A percentile compares a stretch with the other conserved stretches of the same genome.
Conservation (phyloP, 441 rosid species). For the Francoa sonchifolia region DNA sequence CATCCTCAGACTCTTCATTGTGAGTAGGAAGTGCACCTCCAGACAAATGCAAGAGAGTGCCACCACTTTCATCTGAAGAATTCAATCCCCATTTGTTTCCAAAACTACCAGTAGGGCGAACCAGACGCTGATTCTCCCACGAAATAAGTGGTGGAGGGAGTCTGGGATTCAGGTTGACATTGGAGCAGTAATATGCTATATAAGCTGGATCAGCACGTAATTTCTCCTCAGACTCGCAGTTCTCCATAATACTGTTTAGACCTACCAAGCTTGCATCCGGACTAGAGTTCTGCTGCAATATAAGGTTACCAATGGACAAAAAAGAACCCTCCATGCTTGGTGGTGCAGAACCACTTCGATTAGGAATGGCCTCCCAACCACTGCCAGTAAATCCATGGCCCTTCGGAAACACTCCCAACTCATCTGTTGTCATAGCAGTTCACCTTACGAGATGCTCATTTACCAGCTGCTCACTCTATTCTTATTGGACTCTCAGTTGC, state of each 20-base stretch:
- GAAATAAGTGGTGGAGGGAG: conserved; percentile 32
- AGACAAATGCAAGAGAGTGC: conserved; percentile 20
- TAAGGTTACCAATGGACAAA: conserved; percentile 31
- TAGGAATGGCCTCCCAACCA: conserved; percentile 27
- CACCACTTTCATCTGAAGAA: conserved; percentile 18
- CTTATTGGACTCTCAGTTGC: conserved; percentile 50
- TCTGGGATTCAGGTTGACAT: conserved; percentile 24
- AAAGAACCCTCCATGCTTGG: conserved; percentile 58
- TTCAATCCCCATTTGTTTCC: conserved; percentile 23
- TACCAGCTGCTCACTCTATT: conserved; percentile 22
- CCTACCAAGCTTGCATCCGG: conserved; percentile 15
- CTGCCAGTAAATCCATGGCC: conserved; percentile 14
- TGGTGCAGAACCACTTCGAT: conserved; percentile 60
- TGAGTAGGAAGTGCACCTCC: conserved; percentile 42
- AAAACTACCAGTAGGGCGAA: conserved; percentile 22
- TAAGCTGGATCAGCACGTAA: conserved; percentile 20
- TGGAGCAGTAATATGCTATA: conserved; percentile 18
- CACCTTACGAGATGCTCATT: conserved; percentile 28
- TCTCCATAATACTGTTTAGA: conserved; percentile 9
- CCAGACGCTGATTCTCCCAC: conserved; percentile 19
- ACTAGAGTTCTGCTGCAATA: conserved; percentile 21
- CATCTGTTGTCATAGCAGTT: conserved; percentile 18
- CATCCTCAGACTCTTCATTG: conserved; percentile 49
- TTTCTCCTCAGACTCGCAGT: conserved; percentile 21
- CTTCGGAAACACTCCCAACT: conserved; percentile 18